Conservation (phyloP, 352 stramenopile species). For the Blastocystis sp. region DNA sequence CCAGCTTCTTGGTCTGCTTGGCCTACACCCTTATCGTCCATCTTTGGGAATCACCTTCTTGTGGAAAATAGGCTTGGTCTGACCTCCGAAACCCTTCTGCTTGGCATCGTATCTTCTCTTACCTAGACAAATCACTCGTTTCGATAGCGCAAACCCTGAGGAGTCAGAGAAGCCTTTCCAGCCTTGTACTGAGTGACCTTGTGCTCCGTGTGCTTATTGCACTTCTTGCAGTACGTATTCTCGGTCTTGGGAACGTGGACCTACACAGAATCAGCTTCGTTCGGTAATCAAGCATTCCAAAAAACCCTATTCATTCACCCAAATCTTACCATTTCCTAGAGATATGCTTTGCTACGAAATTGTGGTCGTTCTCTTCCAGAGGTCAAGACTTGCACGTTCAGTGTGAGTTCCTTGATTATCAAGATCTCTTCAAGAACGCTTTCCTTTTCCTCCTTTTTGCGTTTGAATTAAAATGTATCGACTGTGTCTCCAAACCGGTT, state of each 20-base stretch:
- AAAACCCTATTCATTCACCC: not conserved
- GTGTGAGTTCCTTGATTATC: not conserved
- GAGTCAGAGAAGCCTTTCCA: slow-evolving; percentile 97
- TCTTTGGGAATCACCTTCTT: slow-evolving; percentile 75
- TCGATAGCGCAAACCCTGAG: slow-evolving; percentile 68
- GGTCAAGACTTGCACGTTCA: not conserved
- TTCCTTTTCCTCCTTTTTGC: no score
- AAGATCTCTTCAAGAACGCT: not conserved
- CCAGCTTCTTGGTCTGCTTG: slow-evolving; percentile 93
- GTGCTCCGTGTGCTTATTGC: slow-evolving; percentile 93
- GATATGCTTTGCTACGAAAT: not conserved
- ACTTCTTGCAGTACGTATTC: slow-evolving; percentile 97
- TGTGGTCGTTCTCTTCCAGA: not conserved
- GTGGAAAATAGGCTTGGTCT: slow-evolving; percentile 99
- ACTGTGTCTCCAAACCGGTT: not conserved
- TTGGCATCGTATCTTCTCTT: slow-evolving; percentile 97
- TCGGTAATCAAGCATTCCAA: not conserved
- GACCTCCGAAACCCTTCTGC: slow-evolving; percentile 98
- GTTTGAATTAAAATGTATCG: not conserved
- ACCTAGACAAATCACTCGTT: not conserved
- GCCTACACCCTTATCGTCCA: slow-evolving; percentile 65
- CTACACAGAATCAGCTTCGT: slow-evolving; percentile 59
- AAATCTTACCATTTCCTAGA: not conserved
- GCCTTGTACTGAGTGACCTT: slow-evolving; percentile 99
- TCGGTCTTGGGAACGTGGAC: slow-evolving; percentile 99